These are phyloP conservation scores for Fusarium pininemorale DNA, from an alignment of 2,329 filamentous ascomycete species.

Conservation along the genomic window DNA sequence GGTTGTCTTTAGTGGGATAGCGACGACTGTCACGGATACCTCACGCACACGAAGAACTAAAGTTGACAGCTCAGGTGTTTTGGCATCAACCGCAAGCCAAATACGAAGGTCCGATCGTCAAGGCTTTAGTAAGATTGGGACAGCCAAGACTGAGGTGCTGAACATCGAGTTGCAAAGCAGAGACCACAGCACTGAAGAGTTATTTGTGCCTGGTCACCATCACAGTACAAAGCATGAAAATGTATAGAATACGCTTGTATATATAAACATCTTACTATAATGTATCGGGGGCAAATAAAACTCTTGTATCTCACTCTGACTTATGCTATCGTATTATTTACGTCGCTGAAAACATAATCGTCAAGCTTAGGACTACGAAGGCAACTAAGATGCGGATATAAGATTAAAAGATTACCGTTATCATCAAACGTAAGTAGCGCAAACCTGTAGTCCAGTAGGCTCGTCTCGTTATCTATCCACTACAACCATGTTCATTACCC, in stretches of 20 bases:
- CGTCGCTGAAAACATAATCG: too few relatives aligned
- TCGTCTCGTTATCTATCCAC: background rate
- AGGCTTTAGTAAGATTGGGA: background rate
- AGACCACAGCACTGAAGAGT: background rate
- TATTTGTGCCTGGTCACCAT: background rate
- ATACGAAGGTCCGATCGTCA: background rate
- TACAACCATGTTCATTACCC: background rate
- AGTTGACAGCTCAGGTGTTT: background rate
- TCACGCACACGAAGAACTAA: background rate
- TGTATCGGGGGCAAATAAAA: too few relatives aligned
- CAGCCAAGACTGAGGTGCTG: background rate
- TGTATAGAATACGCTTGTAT: background rate
- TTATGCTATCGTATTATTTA: rapidly evolving
- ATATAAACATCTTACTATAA: too few relatives aligned
- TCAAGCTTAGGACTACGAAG: too few relatives aligned
- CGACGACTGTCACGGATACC: background rate
- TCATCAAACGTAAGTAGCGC: rapidly evolving
- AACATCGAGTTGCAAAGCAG: background rate
- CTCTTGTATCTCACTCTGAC: too few relatives aligned
- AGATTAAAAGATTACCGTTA: too few relatives aligned
- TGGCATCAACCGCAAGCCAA: background rate
- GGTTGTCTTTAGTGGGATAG: background rate
- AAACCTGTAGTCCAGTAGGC: rapidly evolving
- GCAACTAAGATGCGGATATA: too few relatives aligned
- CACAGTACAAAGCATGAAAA: background rate